Percentiles rank a stretch among this genome's conserved stretches.
Conservation (phyloP, 2,329 filamentous ascomycete genomes). For the Aspergillus caelatus region DNA sequence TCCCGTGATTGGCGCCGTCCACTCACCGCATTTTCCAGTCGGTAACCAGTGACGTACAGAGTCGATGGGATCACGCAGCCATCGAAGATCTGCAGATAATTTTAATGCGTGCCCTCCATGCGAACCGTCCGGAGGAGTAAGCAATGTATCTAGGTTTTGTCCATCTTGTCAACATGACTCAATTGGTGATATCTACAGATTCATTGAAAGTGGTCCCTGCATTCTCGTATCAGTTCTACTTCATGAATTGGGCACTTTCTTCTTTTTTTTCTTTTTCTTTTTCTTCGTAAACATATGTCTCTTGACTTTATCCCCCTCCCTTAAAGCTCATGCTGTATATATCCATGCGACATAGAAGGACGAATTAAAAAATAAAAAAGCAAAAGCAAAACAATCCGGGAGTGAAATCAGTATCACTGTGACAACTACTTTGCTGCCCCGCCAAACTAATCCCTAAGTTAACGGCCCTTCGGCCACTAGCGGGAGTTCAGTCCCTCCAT, state of each 20-base stretch:
- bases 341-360: background rate
- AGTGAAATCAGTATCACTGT: conserved; percentile 13
- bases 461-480: conserved; percentile 5
- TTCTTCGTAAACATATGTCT: background rate
- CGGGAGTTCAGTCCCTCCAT: conserved; percentile 3
- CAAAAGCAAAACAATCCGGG: background rate
- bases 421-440: conserved; percentile 15
- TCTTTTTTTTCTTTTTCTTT: too few species aligned
- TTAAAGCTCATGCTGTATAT: background rate
- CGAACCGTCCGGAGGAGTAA: conserved; percentile 1
- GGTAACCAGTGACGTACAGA: conserved; percentile 1
- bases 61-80: background rate
- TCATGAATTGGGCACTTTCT: background rate
- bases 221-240: background rate
- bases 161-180: background rate
- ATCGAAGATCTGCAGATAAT: background rate
- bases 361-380: background rate
- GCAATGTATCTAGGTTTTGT: background rate
- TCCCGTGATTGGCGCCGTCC: conserved; percentile 1
- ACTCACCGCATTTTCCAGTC: conserved; percentile 8
- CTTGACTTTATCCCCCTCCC: background rate
- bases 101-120: conserved; percentile 5
- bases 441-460: conserved; percentile 11
- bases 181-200: background rate
- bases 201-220: background rate